Percentiles rank a stretch among this genome's conserved stretches.
These are phyloP conservation scores for Cryphonectria radicalis DNA, from an alignment of 2,329 filamentous ascomycete genomes.

Conservation along the genomic window DNA sequence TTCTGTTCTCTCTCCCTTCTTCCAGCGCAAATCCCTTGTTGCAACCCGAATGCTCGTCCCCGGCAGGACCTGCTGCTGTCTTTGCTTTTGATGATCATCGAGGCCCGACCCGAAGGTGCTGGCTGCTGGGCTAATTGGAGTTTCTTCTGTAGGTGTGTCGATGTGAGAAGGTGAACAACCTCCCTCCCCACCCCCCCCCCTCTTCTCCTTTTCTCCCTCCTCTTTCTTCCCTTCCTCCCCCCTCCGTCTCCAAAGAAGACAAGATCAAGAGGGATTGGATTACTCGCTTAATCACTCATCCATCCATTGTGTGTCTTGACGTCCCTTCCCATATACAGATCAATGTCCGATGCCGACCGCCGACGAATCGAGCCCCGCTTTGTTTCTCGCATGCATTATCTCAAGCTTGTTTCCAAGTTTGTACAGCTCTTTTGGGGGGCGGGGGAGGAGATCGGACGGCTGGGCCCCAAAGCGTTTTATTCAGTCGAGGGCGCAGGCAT, in stretches of 20 bases:
- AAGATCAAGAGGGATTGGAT: too few relatives aligned
- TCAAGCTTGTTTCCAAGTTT: constrained; percentile 23
- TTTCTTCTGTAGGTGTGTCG: too few relatives aligned
- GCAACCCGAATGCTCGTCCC: background rate
- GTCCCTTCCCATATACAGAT: constrained; percentile 3
- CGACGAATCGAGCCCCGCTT: constrained; percentile 17
- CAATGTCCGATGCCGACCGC: constrained; percentile 21
- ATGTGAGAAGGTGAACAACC: background rate
- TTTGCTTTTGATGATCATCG: background rate
- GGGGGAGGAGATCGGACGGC: constrained; percentile 14
- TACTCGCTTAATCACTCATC: background rate
- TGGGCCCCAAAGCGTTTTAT: constrained; percentile 1
- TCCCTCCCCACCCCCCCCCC: too few relatives aligned
- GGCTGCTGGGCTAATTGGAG: background rate
- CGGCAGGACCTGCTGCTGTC: background rate
- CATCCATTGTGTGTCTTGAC: background rate
- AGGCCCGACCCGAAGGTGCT: background rate
- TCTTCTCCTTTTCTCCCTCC: too few relatives aligned
- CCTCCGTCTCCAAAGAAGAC: background rate
- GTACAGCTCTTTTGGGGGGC: constrained; percentile 18
- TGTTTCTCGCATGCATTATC: constrained; percentile 22
- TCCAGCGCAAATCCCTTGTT: background rate
- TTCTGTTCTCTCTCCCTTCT: too few relatives aligned
- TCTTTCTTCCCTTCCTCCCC: background rate
- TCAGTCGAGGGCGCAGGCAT: constrained; percentile 12